Conservation (phyloP, 495 filamentous ascomycete genomes). For the Achaetomiella virescens region DNA sequence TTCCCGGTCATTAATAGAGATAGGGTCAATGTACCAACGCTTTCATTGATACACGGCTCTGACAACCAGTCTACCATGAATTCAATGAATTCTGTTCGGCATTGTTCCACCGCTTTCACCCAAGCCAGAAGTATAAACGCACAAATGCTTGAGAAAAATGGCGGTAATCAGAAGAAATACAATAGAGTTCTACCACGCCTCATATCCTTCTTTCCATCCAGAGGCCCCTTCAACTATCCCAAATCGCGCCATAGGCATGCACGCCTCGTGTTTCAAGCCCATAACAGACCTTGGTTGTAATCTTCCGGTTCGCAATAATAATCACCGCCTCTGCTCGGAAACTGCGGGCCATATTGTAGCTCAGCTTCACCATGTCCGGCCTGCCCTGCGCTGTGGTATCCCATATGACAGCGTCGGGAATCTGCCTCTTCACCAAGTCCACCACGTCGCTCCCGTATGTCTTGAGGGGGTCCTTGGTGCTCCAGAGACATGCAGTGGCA, state of each 20-base stretch:
- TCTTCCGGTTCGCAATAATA: conserved; percentile 59
- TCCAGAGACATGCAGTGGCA: conserved; percentile 35
- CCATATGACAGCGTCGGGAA: conserved; percentile 34
- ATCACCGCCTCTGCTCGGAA: conserved; percentile 59
- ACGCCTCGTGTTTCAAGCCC: conserved; percentile 58
- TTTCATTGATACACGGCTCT: too few species aligned
- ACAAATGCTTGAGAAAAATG: too few species aligned
- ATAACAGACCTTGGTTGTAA: conserved; percentile 59
- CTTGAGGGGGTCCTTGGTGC: conserved; percentile 31
- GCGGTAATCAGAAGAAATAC: too few species aligned
- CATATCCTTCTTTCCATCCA: too few species aligned
- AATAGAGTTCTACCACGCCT: too few species aligned
- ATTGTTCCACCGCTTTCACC: too few species aligned
- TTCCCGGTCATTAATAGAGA: too few species aligned
- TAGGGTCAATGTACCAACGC: too few species aligned
- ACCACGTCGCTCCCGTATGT: conserved; percentile 37
- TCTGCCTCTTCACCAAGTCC: conserved; percentile 27
- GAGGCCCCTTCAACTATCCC: conserved; percentile 41
- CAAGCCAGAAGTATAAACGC: too few species aligned
- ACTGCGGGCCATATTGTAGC: conserved; percentile 48
- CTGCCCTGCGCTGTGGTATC: conserved; percentile 34
- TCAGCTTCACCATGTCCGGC: conserved; percentile 41
- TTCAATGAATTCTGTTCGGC: too few species aligned
- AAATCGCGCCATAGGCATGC: conserved; percentile 65
- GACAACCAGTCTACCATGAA: too few species aligned